Percentiles rank a stretch among this genome's conserved stretches.
Conservation (phyloP, 2,329 filamentous ascomycete genomes). For the Neopestalotiopsis clavispora region DNA sequence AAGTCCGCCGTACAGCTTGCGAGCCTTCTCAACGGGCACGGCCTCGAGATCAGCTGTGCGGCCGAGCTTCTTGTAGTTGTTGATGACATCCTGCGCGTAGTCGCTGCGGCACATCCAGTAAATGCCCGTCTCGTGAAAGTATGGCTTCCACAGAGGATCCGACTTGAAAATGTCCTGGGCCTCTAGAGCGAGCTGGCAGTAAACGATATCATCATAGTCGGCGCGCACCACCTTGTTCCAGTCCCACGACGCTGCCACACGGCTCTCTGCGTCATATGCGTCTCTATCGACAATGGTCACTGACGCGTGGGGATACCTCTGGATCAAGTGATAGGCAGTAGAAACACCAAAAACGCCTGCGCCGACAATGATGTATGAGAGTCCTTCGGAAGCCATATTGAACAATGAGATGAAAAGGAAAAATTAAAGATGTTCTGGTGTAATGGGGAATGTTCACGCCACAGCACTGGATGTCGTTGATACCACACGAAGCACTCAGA, state of each 20-base stretch:
- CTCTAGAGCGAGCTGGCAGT: constrained; percentile 69
- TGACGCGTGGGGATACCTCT: constrained; percentile 51
- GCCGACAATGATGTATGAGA: constrained; percentile 63
- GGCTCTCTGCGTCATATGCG: constrained; percentile 51
- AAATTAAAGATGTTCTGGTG: not conserved
- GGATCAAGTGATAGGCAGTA: constrained; percentile 67
- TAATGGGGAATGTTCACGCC: not conserved
- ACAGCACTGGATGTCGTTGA: not conserved
- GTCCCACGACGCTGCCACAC: constrained; percentile 70
- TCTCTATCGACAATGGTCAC: constrained; percentile 65
- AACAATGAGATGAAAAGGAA: not conserved
- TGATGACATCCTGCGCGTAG: constrained; percentile 55
- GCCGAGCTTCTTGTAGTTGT: constrained; percentile 55
- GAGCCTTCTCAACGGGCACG: constrained; percentile 48
- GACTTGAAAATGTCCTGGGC: constrained; percentile 60
- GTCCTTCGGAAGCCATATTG: constrained; percentile 1
- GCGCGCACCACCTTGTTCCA: constrained; percentile 76
- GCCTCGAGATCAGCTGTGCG: constrained; percentile 45
- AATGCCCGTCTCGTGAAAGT: constrained; percentile 57
- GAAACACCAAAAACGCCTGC: constrained; percentile 70
- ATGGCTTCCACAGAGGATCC: constrained; percentile 51
- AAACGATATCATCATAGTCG: constrained; percentile 69
- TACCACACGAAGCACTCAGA: not conserved
- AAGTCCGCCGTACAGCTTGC: constrained; percentile 59
- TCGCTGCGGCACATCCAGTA: constrained; percentile 58